A percentile compares a stretch with the other conserved stretches of the same genome.
Evolutionary conservation across 257 asterid genomes (phyloP).

Genomic region (Forsythia viridissima): DNA sequence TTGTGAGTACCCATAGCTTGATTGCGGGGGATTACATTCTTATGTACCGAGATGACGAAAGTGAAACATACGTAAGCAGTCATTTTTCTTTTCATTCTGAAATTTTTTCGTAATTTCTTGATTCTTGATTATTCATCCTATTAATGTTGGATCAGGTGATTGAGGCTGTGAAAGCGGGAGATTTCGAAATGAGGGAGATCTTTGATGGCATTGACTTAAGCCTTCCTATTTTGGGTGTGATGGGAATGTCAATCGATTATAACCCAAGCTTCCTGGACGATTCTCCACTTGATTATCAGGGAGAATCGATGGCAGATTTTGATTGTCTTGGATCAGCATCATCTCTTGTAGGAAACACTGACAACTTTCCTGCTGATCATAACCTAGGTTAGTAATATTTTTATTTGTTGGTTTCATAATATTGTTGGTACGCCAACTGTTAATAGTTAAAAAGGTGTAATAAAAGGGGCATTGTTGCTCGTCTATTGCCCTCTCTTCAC

Average conservation of each 20-base stretch:
- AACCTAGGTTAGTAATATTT: conserved; percentile 13
- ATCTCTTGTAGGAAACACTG: conserved; percentile 31
- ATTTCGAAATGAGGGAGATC: conserved; percentile 14
- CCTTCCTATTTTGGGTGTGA: conserved; percentile 7
- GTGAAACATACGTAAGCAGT: conserved; percentile 48
- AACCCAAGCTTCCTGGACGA: conserved; percentile 38
- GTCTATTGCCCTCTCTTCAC: conserved; percentile 6
- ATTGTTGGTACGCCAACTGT: conserved; percentile 8
- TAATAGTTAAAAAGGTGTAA: conserved; percentile 28
- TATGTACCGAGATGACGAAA: conserved; percentile 47
- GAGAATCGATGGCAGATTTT: conserved; percentile 33
- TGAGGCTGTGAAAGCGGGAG: conserved; percentile 42
- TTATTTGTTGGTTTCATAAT: neutral
- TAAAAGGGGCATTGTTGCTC: conserved; percentile 12
- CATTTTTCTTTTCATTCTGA: neutral
- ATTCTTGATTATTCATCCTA: neutral
- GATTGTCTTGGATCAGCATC: conserved; percentile 28
- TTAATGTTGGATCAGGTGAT: conserved; percentile 33
- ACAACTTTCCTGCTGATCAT: conserved; percentile 25
- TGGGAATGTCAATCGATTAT: conserved; percentile 29
- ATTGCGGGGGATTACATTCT: conserved; percentile 45
- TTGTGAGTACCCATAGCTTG: conserved; percentile 39
- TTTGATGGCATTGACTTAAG: conserved; percentile 7
- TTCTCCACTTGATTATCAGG: conserved; percentile 46
- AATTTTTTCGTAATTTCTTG: neutral